Evolutionary conservation across 768 basidiomycete species (phyloP), one percentile per base, ranked within the genome.

Genomic region (Fomitopsis pulvina): DNA sequence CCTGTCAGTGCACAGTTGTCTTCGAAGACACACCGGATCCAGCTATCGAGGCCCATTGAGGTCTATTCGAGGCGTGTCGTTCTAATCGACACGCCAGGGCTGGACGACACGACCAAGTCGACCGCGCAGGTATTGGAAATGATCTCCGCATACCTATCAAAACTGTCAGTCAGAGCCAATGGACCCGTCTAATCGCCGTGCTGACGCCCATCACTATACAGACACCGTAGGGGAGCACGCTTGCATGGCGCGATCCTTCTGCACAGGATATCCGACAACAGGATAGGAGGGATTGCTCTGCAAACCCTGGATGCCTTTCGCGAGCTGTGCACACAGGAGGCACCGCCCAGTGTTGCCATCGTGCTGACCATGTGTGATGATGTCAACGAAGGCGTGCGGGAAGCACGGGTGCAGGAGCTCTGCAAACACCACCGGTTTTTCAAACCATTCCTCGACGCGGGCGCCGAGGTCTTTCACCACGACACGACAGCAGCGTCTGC

Each of bases 1-100:
- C 64, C 61, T 11, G 70, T 81, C 12, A 76, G 78, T 16, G 61
- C 58, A 9, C 69, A 70, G 3, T 64, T 79, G 26, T 64, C 72
- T 41, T 81, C 79, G 12, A 80, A 78, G 53, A 83, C 80, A 0
- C 66, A 62, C 37, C 64, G 66, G 8, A 75, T 83, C 2, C 71
- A 75, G 51, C 62, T 69, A 4, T 68, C 76, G 0, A 52, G 67
- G 8, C 63, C 74, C 0, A 77, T 81, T 58, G 54, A 65, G 28
- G 57, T 79, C n/a, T 68, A 73, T 39, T 75, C 73, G 2, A 65
- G 62, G 10, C 58, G 51, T 12, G 64, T 81, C 32, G 72, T 64
- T 0, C 59, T 83, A 16, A 72, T 82, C 42, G 81, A 83, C 56
- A 81, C 80, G 0, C 80, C 81, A 0, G 81, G 81, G 4, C 81